phyloP scores from a whole-genome alignment of 805 yeast genomes.

The Lachancea sp. region DNA sequence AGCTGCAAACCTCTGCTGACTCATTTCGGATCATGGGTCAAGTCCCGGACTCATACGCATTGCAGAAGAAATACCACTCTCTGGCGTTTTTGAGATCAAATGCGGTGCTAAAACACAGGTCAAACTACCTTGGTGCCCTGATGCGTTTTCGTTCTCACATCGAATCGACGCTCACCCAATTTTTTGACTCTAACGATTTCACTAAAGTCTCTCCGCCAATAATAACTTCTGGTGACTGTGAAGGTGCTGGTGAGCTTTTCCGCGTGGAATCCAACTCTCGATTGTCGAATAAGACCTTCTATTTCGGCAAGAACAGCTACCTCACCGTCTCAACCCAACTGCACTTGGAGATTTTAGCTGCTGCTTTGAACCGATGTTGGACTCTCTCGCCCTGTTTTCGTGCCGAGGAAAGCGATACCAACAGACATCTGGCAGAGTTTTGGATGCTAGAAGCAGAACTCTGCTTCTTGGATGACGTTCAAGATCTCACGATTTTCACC shows the following conservation, averaged over 20 bases:
- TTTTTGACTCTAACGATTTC: conserved; percentile 50
- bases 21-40: conserved; percentile 50
- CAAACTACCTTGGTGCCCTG: conserved; percentile 56
- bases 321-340: conserved; percentile 89
- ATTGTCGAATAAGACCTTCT: conserved; percentile 27
- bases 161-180: conserved; percentile 47
- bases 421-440: conserved; percentile 86
- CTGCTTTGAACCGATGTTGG: conserved; percentile 78
- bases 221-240: conserved; percentile 86
- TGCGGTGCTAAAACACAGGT: conserved; percentile 76
- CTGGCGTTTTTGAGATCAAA: conserved; percentile 58
- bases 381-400: conserved; percentile 86
- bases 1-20: conserved; percentile 37
- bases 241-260: conserved; percentile 95
- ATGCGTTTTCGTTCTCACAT: conserved; percentile 67
- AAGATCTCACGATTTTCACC: conserved; percentile 55
- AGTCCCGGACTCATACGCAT: conserved; percentile 61
- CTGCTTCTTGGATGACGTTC: conserved; percentile 53
- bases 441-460: conserved; percentile 97
- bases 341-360: conserved; percentile 76
- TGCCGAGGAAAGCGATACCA: conserved; percentile 88
- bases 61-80: conserved; percentile 74
- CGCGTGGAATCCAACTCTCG: conserved; percentile 39
- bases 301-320: conserved; percentile 62
- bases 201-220: conserved; percentile 80